phyloP scores from a whole-genome alignment of 192 early-diverging fungal species.

The Podila minutissima region DNA sequence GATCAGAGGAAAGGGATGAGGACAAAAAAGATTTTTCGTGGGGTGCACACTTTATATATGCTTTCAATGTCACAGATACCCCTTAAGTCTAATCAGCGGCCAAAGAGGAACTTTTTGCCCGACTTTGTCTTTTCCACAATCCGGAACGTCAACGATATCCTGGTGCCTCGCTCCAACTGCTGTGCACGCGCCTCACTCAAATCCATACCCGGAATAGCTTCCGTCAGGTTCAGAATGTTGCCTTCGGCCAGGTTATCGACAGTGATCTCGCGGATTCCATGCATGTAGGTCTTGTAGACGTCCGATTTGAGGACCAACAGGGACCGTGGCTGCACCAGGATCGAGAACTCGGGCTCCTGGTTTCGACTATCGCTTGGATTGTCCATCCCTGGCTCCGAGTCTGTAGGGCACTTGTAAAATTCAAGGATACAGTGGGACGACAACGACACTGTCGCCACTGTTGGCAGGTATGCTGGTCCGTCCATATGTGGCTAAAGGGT shows the following conservation, averaged over 20 bases:
- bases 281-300: slow-evolving; percentile 54
- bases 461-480: slow-evolving; percentile 61
- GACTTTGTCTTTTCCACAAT: slow-evolving; percentile 34
- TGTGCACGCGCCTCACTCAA: neutral
- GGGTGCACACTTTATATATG: neutral
- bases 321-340: slow-evolving; percentile 55
- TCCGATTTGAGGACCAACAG: slow-evolving; percentile 55
- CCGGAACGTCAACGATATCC: slow-evolving; percentile 45
- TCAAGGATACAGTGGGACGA: slow-evolving; percentile 58
- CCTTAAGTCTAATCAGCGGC: slow-evolving; percentile 9
- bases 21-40: slow-evolving; percentile 14
- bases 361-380: neutral
- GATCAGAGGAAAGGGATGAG: neutral
- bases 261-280: slow-evolving; percentile 54
- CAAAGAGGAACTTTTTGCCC: slow-evolving; percentile 12
- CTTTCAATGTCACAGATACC: neutral
- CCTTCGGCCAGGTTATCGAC: slow-evolving; percentile 32
- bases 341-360: slow-evolving; percentile 50
- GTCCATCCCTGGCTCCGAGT: neutral
- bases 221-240: slow-evolving; percentile 42
- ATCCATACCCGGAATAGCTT: slow-evolving; percentile 11
- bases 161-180: slow-evolving; percentile 16
- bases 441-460: slow-evolving; percentile 59
- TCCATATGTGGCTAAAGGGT: slow-evolving; percentile 58
- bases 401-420: slow-evolving; percentile 41